Conservation (phyloP, 2,329 filamentous ascomycete genomes). For the Penicillium sp. region DNA sequence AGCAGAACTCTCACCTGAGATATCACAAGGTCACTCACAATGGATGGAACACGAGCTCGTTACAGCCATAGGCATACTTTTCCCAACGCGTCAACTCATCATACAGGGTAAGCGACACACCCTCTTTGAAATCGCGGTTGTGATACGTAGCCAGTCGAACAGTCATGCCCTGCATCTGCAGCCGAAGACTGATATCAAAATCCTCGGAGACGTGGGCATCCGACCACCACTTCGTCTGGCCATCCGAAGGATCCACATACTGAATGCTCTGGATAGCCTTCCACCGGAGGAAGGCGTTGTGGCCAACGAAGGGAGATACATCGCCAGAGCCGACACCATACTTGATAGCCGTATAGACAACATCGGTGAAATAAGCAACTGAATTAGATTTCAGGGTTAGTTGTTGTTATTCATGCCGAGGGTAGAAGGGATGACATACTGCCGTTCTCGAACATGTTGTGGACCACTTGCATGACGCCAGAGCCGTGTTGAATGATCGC, state of each 20-base stretch:
- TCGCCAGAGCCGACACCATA: slow-evolving; percentile 71
- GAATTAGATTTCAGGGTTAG: neutral
- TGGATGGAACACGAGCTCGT: slow-evolving; percentile 77
- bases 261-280: slow-evolving; percentile 19
- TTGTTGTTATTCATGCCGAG: no score
- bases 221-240: slow-evolving; percentile 69
- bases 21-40: slow-evolving; percentile 37
- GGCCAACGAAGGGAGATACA: slow-evolving; percentile 71
- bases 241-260: slow-evolving; percentile 45
- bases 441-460: slow-evolving; percentile 71
- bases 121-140: slow-evolving; percentile 70
- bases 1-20: neutral
- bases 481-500: slow-evolving; percentile 71
- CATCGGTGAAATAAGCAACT: slow-evolving; percentile 73
- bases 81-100: slow-evolving; percentile 83
- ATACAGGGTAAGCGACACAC: slow-evolving; percentile 79
- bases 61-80: slow-evolving; percentile 75
- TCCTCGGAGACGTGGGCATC: slow-evolving; percentile 75
- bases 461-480: slow-evolving; percentile 73
- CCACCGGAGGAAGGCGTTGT: slow-evolving; percentile 75
- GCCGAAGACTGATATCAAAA: slow-evolving; percentile 70
- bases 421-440: slow-evolving; percentile 28
- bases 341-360: slow-evolving; percentile 71
- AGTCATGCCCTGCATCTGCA: slow-evolving; percentile 66
- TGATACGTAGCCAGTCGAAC: slow-evolving; percentile 69